Evolutionary conservation across 305 asterid genomes (phyloP), one percentile per base, ranked within the genome.

Genomic region (Plantago coronopus): DNA sequence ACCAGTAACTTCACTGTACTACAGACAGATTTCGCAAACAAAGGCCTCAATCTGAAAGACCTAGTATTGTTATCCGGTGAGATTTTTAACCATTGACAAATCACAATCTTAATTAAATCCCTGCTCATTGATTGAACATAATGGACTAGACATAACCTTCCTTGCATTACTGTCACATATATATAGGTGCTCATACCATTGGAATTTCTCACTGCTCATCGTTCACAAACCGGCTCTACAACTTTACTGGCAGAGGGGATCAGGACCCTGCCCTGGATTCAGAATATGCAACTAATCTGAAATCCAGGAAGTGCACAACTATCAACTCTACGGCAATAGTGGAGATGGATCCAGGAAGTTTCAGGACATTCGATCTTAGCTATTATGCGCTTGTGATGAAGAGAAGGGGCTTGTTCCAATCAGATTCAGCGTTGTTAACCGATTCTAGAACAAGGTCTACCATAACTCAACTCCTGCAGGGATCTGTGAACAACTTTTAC

Each of bases 261-360:
- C 57, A 74, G 1, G 88, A 81, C 56, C 86, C 86, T 10, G 61
- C 83, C 50, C 76, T 89, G 12, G 91, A 89, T 67, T 77, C 82
- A n/a, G 91, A 79, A 64, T 89, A 89, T 22, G 95, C 89, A 2
- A 65, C 73, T 12, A 81, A 84, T 31, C 82, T 89, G 1, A 80
- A 61, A 69, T 66, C 89, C 0, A 80, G 56, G 2, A 86, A 82
- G 22, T 89, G 96, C 75, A 69, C 6, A 72, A 23, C 78, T 9
- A 29, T 63, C 29, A 86, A 82, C 16, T 81, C 81, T 2, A 73
- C 79, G 7, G 34, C 72, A 0, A 72, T 46, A 55, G 94, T 78
- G 0, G 91, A 86, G 63, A 86, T 89, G 96, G 96, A 89, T 61
- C 96, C 96, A 0, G 91, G 91, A 42, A 89, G 95, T 68, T 65